Percentiles rank a stretch among this genome's conserved stretches.
Evolutionary conservation across 179 eudicot species (phyloP).

Genomic region (Amaranthus tricolor): DNA sequence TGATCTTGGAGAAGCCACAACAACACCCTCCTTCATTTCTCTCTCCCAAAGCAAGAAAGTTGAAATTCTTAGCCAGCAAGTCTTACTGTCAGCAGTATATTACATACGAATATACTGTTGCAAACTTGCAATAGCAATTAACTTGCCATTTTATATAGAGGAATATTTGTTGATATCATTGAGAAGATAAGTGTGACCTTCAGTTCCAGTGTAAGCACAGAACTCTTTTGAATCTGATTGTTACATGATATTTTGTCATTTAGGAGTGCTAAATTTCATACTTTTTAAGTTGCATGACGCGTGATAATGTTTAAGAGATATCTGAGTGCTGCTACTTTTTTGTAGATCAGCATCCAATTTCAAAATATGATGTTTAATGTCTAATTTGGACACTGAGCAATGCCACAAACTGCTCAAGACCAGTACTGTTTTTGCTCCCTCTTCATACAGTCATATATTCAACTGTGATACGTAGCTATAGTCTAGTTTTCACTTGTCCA

Average conservation of each 20-base stretch:
- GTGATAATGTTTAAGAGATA: background rate
- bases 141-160: too few relatives aligned
- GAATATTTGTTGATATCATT: slow-evolving; percentile 95
- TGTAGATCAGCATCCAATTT: background rate
- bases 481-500: too few relatives aligned
- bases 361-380: background rate
- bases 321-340: slow-evolving; percentile 3
- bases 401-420: background rate
- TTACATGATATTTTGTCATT: background rate
- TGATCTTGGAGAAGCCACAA: too few relatives aligned
- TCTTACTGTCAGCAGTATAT: too few relatives aligned
- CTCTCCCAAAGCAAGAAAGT: too few relatives aligned
- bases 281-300: background rate
- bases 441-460: too few relatives aligned
- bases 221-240: slow-evolving; percentile 2
- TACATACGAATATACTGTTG: too few relatives aligned
- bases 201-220: slow-evolving; percentile 83
- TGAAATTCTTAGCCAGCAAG: too few relatives aligned
- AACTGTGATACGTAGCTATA: too few relatives aligned
- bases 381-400: background rate
- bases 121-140: too few relatives aligned
- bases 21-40: too few relatives aligned
- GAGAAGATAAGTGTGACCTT: slow-evolving; percentile 98
- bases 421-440: background rate
- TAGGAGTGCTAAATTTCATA: background rate